Percentiles rank a stretch among this genome's conserved stretches.
Evolutionary conservation across 768 basidiomycete species (phyloP).

Genomic region (Imleria badia): DNA sequence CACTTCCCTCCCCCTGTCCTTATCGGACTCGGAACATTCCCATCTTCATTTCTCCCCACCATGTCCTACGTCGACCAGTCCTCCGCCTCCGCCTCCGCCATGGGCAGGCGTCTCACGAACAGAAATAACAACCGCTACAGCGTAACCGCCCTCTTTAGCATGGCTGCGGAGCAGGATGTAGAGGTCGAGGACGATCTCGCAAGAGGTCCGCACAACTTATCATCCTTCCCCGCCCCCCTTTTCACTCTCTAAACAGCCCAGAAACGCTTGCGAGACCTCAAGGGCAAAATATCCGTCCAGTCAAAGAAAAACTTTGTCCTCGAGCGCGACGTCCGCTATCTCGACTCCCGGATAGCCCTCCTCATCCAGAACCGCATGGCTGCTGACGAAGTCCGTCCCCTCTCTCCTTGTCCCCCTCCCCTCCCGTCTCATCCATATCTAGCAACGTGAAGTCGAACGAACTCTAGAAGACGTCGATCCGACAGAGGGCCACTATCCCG

Average conservation of each 20-base stretch:
- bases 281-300: conserved; percentile 95
- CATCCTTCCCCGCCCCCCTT: neutral
- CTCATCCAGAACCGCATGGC: conserved; percentile 99
- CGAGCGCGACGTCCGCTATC: conserved; percentile 96
- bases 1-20: conserved; percentile 19
- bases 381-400: conserved; percentile 74
- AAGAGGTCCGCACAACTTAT: conserved; percentile 57
- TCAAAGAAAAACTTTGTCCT: conserved; percentile 99
- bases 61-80: conserved; percentile 68
- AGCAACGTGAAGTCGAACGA: conserved; percentile 95
- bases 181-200: conserved; percentile 98
- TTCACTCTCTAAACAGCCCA: conserved; percentile 60
- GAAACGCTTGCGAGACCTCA: conserved; percentile 94
- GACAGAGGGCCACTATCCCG: conserved; percentile 88
- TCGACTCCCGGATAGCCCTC: conserved; percentile 95
- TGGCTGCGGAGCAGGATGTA: conserved; percentile 98
- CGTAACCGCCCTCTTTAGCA: conserved; percentile 93
- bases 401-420: neutral
- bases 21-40: conserved; percentile 5
- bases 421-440: conserved; percentile 10
- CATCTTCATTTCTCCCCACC: conserved; percentile 4
- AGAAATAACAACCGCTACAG: conserved; percentile 95
- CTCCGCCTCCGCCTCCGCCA: conserved; percentile 61
- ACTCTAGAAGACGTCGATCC: conserved; percentile 96
- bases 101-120: conserved; percentile 78